Evolutionary conservation across 179 eudicot species (phyloP).

Genomic region (Silene noctiflora): DNA sequence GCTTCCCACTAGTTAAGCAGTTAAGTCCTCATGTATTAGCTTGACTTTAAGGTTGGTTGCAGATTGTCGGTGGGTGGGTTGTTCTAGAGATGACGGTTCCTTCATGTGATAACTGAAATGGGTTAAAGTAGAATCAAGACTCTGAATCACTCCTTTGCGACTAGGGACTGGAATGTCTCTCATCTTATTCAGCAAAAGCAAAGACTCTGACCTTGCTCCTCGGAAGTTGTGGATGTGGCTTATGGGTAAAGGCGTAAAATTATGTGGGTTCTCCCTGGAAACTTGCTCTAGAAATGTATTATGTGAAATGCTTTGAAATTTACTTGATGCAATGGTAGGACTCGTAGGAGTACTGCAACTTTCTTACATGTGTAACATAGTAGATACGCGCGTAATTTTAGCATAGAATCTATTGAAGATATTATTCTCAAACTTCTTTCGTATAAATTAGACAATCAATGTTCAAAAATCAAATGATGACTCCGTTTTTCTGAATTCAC

Average conservation of each 20-base stretch:
- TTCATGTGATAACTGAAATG: background rate
- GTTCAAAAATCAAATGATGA: background rate
- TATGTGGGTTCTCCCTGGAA: background rate
- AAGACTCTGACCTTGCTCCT: background rate
- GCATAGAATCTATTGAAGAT: background rate
- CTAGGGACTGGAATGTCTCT: background rate
- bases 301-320: background rate
- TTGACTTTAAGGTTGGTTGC: background rate
- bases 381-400: background rate
- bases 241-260: background rate
- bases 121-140: background rate
- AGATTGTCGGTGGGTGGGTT: background rate
- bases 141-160: background rate
- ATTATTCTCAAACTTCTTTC: background rate
- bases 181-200: background rate
- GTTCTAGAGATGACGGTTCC: background rate
- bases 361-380: background rate
- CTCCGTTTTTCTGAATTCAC: background rate
- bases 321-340: background rate
- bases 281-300: background rate
- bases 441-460: background rate
- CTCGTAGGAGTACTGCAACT: background rate
- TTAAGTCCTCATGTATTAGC: background rate
- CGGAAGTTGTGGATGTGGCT: conserved; percentile 1
- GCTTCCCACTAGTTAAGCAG: background rate